Evolutionary conservation across 371 early-diverging fungal species (phyloP).

Genomic region (Dipsacomyces acuminosporus): DNA sequence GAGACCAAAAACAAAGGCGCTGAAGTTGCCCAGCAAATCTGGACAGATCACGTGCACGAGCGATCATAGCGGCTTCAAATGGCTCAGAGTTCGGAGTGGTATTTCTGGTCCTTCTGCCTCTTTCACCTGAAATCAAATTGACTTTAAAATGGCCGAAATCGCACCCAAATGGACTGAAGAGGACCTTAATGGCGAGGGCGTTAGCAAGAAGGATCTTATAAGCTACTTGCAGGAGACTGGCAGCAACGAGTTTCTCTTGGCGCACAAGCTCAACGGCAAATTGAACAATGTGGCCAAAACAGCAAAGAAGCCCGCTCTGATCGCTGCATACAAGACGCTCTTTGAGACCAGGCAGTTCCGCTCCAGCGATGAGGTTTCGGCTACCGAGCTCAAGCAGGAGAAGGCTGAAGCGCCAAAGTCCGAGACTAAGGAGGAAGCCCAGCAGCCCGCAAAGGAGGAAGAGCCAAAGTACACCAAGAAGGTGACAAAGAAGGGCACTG

Average conservation of each 20-base stretch:
- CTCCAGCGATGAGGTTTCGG: conserved; percentile 35
- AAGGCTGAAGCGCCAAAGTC: conserved; percentile 23
- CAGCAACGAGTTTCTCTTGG: conserved; percentile 50
- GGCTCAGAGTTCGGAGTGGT: too few relatives aligned
- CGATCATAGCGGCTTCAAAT: too few relatives aligned
- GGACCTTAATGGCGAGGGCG: conserved; percentile 54
- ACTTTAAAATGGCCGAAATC: conserved; percentile 17
- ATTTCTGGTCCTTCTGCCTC: too few relatives aligned
- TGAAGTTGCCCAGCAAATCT: too few relatives aligned
- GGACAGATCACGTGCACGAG: too few relatives aligned
- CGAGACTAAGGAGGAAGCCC: conserved; percentile 25
- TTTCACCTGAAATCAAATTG: too few relatives aligned
- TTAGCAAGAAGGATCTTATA: conserved; percentile 63
- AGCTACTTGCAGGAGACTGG: conserved; percentile 55
- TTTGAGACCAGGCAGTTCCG: conserved; percentile 56
- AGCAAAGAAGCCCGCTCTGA: conserved; percentile 55
- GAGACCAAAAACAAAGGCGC: too few relatives aligned
- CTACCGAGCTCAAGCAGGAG: conserved; percentile 23
- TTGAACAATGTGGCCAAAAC: conserved; percentile 50
- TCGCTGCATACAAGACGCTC: conserved; percentile 54
- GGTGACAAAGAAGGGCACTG: conserved; percentile 56
- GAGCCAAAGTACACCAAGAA: conserved; percentile 55
- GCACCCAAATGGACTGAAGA: conserved; percentile 56
- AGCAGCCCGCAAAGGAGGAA: conserved; percentile 3
- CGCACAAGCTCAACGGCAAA: conserved; percentile 55